Conservation (phyloP, 805 yeast species). For the Nakazawaea populi region DNA sequence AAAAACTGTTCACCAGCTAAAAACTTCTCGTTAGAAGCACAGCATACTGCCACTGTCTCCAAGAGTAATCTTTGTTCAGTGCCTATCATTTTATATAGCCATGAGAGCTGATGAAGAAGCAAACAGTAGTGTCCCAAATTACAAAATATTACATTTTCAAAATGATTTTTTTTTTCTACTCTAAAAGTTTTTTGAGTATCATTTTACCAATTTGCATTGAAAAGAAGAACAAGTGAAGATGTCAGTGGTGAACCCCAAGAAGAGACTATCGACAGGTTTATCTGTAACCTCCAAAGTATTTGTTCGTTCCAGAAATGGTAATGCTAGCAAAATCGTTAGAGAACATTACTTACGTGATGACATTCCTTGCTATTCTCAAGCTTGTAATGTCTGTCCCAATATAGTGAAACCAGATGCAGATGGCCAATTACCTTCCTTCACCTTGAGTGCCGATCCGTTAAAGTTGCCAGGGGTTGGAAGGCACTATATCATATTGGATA, state of each 20-base stretch:
- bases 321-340: slow-evolving; percentile 84
- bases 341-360: slow-evolving; percentile 92
- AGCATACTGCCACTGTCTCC: too few relatives aligned
- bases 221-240: background rate
- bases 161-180: too few relatives aligned
- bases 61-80: too few relatives aligned
- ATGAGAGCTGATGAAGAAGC: too few relatives aligned
- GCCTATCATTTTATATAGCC: too few relatives aligned
- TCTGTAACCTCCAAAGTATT: slow-evolving; percentile 84
- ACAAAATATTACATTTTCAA: too few relatives aligned
- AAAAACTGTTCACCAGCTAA: too few relatives aligned
- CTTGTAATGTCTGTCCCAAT: slow-evolving; percentile 58
- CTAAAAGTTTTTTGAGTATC: too few relatives aligned
- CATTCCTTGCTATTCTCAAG: slow-evolving; percentile 80
- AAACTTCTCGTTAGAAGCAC: too few relatives aligned
- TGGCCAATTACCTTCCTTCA: slow-evolving; percentile 59
- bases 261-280: slow-evolving; percentile 43
- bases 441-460: slow-evolving; percentile 62
- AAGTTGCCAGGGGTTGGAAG: slow-evolving; percentile 38
- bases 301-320: slow-evolving; percentile 85
- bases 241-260: slow-evolving; percentile 23
- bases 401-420: slow-evolving; percentile 55
- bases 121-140: too few relatives aligned
- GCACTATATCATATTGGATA: slow-evolving; percentile 85
- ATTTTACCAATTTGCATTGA: too few relatives aligned